Base-by-base conservation (phyloP, 2,329 filamentous ascomycete genomes). In the Septoria petroselini region DNA sequence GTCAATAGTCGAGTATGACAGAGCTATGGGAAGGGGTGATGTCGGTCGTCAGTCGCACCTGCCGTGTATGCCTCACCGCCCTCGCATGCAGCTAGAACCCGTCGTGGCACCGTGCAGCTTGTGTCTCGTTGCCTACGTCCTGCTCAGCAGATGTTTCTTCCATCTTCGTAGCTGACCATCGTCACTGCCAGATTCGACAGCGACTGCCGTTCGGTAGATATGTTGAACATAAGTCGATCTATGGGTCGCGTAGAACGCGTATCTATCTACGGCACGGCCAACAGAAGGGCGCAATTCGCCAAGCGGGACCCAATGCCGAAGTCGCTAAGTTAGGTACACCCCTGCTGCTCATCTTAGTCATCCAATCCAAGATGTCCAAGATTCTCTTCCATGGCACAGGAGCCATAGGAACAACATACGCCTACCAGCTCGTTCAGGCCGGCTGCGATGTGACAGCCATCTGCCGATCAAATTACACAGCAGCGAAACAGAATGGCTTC, bases 391-490 rank as follows among this genome's bases (percentile, higher is more conserved):
- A 73, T 45, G 72, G 73, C 17, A 64, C 70, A 4, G 72, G 73
- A 4, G 66, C 70, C 29, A 66, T 75, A 9, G 72, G 73, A 17
- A 62, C 69, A 2, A 63, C 73, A 35, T 74, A 74, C 49, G 60
- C 70, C 33, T 72, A 71, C 56, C 61, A 73, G 8, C 62, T 74
- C 4, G 64, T 67, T 11, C 65, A 69, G 59, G 67, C 66, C 40
- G 65, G 67, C 11, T 63, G 64, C 38, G 52, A 60, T 2, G 68
- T 71, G n/a, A 73, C 70, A 15, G 70, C 70, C 2, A 69, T 75
- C 35, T 74, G 71, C 52, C 70, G 73, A 41, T 73, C 71, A 25
- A 75, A 74, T 53, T 74, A 73, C 60, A 56, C 66, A n/a, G 61
- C 68, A 11, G 71, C 66, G 1, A 72, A 67, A 51, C 51, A 62